Conservation (phyloP, 441 rosid genomes). For the Populus tomentosa region DNA sequence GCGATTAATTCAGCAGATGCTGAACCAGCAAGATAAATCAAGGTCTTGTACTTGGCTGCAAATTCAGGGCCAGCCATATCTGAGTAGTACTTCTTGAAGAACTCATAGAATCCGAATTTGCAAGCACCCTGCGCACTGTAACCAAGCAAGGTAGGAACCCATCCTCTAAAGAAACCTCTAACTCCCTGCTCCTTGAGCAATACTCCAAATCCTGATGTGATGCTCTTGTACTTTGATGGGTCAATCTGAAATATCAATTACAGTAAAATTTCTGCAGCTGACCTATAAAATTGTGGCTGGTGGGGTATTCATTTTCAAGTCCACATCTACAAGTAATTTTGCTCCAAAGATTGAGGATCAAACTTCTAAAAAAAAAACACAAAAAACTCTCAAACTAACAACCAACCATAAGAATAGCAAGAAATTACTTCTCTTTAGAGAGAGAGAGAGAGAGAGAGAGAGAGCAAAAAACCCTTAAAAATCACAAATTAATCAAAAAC, state of each 20-base stretch:
- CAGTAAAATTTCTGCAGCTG: not conserved
- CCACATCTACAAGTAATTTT: not conserved
- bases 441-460: not conserved
- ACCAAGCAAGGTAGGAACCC: too few species aligned
- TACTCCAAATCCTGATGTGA: too few species aligned
- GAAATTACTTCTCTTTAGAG: not conserved
- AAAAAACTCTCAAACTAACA: not conserved
- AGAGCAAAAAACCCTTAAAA: not conserved
- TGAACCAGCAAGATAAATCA: too few species aligned
- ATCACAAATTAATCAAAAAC: not conserved
- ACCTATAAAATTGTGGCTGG: not conserved
- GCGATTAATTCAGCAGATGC: too few species aligned
- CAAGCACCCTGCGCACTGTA: too few species aligned
- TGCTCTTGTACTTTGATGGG: constrained; percentile 31
- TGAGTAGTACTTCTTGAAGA: too few species aligned
- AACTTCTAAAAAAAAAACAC: too few species aligned
- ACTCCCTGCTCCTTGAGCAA: too few species aligned
- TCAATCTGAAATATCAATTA: constrained; percentile 51
- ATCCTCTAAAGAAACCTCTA: too few species aligned
- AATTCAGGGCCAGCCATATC: too few species aligned
- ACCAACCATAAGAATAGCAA: not conserved
- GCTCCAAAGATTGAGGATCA: not conserved
- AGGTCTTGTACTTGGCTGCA: too few species aligned
- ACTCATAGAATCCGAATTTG: too few species aligned
- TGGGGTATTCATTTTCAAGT: not conserved